Evolutionary conservation across 2,329 filamentous ascomycete genomes (phyloP), one percentile per base, ranked within the genome.

Genomic region (Salinomyces thailandicus): DNA sequence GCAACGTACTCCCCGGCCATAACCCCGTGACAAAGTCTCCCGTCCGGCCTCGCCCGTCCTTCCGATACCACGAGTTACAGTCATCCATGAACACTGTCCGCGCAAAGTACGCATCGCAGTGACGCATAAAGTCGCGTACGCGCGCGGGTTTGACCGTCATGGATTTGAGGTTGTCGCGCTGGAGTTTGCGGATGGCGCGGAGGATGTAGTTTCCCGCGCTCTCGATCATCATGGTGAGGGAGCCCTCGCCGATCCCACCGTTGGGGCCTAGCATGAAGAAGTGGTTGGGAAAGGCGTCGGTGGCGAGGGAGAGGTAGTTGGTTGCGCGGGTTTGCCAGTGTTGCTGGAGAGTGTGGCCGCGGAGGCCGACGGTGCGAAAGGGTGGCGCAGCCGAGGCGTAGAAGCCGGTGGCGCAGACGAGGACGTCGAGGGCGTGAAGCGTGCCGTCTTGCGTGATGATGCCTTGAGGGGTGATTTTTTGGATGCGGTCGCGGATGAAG

Each of bases 31-130:
- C 74, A 3, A 76, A 62, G 0, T 66, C 69, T 0, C 77, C 78
- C 0, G 76, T 70, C 3, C 60, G 59, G 0, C 75, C 75, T 12
- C 78, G 74, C 18, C 46, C 46, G 41, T 49, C 44, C 33, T 47
- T 46, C 39, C 85, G 84, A 42, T 81, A 81, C 81, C 81, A 85
- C 0, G 73, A 78, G 22, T 72, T 75, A 53, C 80, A 85, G 38
- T 73, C 71, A 36, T 79, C 75, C 0, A 69, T 66, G 38, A 77
- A 57, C 22, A 71, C 63, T 28, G 48, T 73, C 5, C 61, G 62
- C 1, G 64, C 62, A 45, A 69, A 71, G 50, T 71, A 73, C 0
- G 58, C 57, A 41, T 73, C 69, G 30, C 47, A 48, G 37, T 55
- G 58, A 3, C 56, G 55, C 38, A 67, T 61, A 51, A 75, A 75